Evolutionary conservation across 495 filamentous ascomycete genomes (phyloP).

Genomic region (Amorphotheca resinae): DNA sequence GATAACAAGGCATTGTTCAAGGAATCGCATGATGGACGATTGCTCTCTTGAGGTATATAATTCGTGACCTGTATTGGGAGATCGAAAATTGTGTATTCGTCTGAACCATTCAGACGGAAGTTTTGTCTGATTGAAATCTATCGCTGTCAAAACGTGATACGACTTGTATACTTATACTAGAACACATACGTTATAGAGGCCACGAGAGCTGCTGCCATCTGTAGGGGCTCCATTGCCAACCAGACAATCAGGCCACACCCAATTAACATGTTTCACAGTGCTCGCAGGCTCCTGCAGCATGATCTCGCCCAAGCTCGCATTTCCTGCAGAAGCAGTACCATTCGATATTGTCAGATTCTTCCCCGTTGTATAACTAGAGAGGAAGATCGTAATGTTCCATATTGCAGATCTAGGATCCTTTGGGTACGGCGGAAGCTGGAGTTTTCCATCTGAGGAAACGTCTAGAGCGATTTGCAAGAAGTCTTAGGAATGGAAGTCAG

Average conservation of each 20-base stretch:
- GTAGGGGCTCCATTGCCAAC: conserved; percentile 36
- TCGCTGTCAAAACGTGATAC: background rate
- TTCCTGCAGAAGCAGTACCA: conserved; percentile 41
- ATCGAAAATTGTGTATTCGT: conserved; percentile 58
- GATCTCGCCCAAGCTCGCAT: conserved; percentile 46
- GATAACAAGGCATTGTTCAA: conserved; percentile 28
- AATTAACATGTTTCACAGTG: conserved; percentile 59
- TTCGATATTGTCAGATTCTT: conserved; percentile 60
- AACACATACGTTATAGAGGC: conserved; percentile 35
- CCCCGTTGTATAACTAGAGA: conserved; percentile 45
- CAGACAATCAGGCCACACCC: conserved; percentile 53
- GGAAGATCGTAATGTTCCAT: conserved; percentile 52
- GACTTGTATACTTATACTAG: background rate
- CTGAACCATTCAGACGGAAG: conserved; percentile 46
- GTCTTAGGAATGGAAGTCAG: conserved; percentile 26
- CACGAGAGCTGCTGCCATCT: conserved; percentile 28
- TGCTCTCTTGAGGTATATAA: conserved; percentile 30
- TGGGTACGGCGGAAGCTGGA: conserved; percentile 43
- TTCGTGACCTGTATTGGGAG: conserved; percentile 57
- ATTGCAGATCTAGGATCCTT: conserved; percentile 37
- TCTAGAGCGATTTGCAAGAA: conserved; percentile 54
- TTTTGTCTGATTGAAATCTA: conserved; percentile 57
- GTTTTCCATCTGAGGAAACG: conserved; percentile 48
- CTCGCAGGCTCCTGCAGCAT: conserved; percentile 47
- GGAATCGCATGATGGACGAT: conserved; percentile 32